Conservation (phyloP, 2,329 filamentous ascomycete genomes). For the Penicillium sp. region DNA sequence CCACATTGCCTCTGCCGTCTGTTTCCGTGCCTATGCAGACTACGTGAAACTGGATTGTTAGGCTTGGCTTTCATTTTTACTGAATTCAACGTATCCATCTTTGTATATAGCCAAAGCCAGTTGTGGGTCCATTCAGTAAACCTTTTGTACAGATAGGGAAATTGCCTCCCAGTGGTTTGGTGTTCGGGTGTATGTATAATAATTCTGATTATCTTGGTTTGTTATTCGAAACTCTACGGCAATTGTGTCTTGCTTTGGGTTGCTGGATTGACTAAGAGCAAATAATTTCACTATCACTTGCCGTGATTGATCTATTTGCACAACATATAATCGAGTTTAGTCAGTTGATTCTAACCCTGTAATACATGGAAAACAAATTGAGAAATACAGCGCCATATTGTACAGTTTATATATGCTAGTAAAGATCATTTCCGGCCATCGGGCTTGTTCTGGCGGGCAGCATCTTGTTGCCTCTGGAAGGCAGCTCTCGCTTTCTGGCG, state of each 20-base stretch:
- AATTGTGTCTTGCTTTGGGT: too few species aligned
- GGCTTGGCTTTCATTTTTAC: too few species aligned
- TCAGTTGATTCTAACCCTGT: constrained; percentile 12
- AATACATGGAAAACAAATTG: constrained; percentile 26
- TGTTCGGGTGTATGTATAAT: not conserved
- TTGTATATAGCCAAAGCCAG: too few species aligned
- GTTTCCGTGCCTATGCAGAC: constrained; percentile 31
- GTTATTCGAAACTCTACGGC: too few species aligned
- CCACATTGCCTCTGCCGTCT: constrained; percentile 20
- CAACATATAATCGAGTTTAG: too few species aligned
- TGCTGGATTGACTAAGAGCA: too few species aligned
- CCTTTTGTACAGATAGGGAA: too few species aligned
- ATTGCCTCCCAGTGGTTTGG: not conserved
- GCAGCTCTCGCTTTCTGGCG: constrained; percentile 27
- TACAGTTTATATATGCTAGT: constrained; percentile 28
- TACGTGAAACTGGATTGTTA: constrained; percentile 1
- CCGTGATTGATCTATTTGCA: too few species aligned
- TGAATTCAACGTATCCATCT: too few species aligned
- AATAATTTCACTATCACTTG: too few species aligned
- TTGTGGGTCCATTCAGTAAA: too few species aligned
- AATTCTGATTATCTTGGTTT: not conserved
- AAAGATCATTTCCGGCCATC: constrained; percentile 16
- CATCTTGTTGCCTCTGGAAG: constrained; percentile 16
- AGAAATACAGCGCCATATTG: constrained; percentile 27
- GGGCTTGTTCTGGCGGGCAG: constrained; percentile 1